Percentiles rank a stretch among this genome's conserved stretches.
phyloP scores from a whole-genome alignment of 495 filamentous ascomycete species.

The Talaromyces liani region DNA sequence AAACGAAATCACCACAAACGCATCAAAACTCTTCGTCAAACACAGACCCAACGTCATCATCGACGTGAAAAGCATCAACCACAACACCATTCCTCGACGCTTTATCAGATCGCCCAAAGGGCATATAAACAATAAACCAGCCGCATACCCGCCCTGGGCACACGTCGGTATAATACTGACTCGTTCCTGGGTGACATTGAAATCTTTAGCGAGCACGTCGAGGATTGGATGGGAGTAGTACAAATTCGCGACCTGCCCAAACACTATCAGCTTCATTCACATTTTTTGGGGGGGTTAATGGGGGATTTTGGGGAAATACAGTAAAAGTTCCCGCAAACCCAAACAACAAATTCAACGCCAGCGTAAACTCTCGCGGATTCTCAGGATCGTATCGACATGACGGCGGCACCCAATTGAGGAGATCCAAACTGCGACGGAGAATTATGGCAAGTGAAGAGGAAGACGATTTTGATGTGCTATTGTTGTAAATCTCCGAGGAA shows the following conservation, averaged over 20 bases:
- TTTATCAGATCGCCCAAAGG: slow-evolving; percentile 70
- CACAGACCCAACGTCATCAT: slow-evolving; percentile 63
- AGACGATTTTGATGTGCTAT: neutral
- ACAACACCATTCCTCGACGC: slow-evolving; percentile 61
- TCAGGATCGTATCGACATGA: slow-evolving; percentile 50
- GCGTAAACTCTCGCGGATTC: slow-evolving; percentile 48
- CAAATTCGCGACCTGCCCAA: slow-evolving; percentile 54
- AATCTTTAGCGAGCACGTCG: slow-evolving; percentile 53
- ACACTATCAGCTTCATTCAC: slow-evolving; percentile 27
- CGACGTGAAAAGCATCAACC: slow-evolving; percentile 58
- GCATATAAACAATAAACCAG: slow-evolving; percentile 66
- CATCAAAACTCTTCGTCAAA: slow-evolving; percentile 54
- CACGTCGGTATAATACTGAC: slow-evolving; percentile 63
- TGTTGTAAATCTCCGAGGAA: neutral
- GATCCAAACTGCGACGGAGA: slow-evolving; percentile 2
- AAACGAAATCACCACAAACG: slow-evolving; percentile 63
- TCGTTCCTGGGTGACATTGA: slow-evolving; percentile 49
- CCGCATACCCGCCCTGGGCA: slow-evolving; percentile 75
- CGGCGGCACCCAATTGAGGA: slow-evolving; percentile 47
- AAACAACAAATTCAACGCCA: slow-evolving; percentile 55
- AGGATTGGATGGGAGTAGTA: slow-evolving; percentile 69
- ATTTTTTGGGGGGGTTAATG: no score
- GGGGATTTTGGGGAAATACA: no score
- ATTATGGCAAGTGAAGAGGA: neutral
- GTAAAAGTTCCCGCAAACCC: slow-evolving; percentile 35